A percentile compares a stretch with the other conserved stretches of the same genome.
Evolutionary conservation across 2,329 filamentous ascomycete genomes (phyloP).

Genomic region (Diaporthe sp.): DNA sequence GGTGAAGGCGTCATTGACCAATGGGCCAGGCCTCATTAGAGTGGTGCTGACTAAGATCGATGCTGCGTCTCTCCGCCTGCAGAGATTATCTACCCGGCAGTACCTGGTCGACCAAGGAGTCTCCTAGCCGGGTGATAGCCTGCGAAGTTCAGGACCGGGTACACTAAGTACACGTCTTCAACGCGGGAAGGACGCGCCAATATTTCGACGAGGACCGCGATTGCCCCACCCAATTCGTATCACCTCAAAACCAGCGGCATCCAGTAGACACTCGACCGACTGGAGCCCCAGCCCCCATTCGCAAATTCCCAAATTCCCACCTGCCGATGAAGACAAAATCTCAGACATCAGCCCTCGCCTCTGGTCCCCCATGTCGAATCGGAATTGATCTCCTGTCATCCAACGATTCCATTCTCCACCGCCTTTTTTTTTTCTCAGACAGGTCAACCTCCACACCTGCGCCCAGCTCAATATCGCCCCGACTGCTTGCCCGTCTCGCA

Average conservation of each 20-base stretch:
- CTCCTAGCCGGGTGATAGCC: not conserved
- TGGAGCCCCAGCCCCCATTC: constrained; percentile 35
- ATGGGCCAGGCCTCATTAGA: not conserved
- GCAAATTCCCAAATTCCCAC: constrained; percentile 3
- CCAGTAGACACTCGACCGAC: constrained; percentile 5
- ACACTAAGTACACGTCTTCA: constrained; percentile 37
- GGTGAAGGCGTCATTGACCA: constrained; percentile 30
- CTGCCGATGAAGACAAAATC: constrained; percentile 14
- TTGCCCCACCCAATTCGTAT: constrained; percentile 35
- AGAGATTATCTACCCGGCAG: not conserved
- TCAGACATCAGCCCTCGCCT: constrained; percentile 5
- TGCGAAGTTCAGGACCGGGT: not conserved
- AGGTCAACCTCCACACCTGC: constrained; percentile 43
- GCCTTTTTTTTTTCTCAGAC: constrained; percentile 7
- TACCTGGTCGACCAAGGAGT: not conserved
- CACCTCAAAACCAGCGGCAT: constrained; percentile 24
- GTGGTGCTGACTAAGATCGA: constrained; percentile 36
- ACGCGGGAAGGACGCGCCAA: constrained; percentile 38
- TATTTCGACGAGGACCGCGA: constrained; percentile 36
- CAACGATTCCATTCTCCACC: not conserved
- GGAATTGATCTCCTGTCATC: constrained; percentile 9
- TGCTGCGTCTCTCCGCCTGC: not conserved
- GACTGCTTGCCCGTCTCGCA: constrained; percentile 19
- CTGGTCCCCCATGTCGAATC: constrained; percentile 11
- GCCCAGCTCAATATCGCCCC: constrained; percentile 12